Conservation (phyloP, 192 early-diverging fungal species). For the Podila epigama region DNA sequence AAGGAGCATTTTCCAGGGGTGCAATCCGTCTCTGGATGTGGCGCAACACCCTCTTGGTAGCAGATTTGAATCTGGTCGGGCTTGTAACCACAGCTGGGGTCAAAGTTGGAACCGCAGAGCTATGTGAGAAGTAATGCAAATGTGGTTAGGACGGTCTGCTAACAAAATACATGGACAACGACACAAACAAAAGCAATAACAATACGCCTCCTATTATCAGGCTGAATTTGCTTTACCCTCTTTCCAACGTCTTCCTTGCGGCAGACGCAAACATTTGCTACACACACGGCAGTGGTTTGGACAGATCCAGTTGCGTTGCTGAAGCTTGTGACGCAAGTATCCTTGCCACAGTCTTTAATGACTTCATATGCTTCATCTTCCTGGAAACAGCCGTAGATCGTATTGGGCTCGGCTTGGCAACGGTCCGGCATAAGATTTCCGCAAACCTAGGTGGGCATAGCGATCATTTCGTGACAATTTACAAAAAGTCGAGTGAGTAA, state of each 20-base stretch:
- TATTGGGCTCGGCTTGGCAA: background rate
- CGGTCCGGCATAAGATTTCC: background rate
- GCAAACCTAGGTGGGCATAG: background rate
- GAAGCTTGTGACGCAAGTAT: background rate
- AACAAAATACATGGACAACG: too few species aligned
- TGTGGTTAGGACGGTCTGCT: too few species aligned
- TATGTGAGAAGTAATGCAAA: background rate
- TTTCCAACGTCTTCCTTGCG: background rate
- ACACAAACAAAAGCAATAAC: background rate
- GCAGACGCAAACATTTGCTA: background rate
- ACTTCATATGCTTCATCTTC: background rate
- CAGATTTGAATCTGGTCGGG: background rate
- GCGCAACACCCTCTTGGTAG: background rate
- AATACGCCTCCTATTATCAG: background rate
- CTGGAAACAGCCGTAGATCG: background rate
- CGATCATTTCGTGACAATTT: too few species aligned
- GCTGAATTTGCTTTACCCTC: background rate
- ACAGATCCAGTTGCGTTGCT: background rate
- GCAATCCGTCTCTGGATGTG: background rate
- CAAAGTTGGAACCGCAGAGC: slow-evolving; percentile 5
- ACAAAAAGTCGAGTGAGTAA: too few species aligned
- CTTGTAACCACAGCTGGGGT: background rate
- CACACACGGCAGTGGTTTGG: background rate
- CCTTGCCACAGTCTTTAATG: background rate
- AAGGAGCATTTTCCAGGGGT: background rate